These are phyloP conservation scores for Blepharisma stoltei DNA, from an alignment of 73 alveolate species.

Conservation along the genomic window DNA sequence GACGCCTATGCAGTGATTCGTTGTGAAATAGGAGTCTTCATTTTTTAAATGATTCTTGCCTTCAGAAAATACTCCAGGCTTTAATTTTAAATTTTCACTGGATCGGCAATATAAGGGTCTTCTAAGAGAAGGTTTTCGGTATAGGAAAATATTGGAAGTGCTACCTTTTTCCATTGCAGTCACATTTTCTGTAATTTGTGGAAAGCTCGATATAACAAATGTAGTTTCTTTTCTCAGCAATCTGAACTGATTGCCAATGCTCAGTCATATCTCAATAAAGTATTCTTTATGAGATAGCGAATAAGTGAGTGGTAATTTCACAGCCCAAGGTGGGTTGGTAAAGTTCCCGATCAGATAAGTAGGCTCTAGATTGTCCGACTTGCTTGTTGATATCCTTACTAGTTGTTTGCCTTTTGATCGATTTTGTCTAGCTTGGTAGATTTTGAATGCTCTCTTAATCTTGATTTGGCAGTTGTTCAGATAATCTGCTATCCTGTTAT, in stretches of 20 bases:
- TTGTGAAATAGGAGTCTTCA: background rate
- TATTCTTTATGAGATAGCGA: constrained; percentile 3
- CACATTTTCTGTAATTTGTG: background rate
- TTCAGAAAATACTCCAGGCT: background rate
- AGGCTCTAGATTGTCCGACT: background rate
- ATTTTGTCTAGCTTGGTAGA: background rate
- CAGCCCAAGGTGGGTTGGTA: background rate
- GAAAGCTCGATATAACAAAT: background rate
- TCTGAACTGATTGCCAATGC: background rate
- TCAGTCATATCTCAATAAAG: background rate
- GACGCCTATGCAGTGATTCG: background rate
- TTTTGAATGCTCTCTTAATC: too few species aligned
- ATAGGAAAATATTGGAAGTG: background rate
- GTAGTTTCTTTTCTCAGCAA: too few species aligned
- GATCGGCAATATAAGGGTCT: background rate
- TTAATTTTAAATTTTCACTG: background rate
- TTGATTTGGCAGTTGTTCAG: too few species aligned
- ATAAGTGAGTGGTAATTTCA: background rate
- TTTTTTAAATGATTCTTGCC: background rate
- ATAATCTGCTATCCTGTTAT: too few species aligned
- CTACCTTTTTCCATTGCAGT: background rate
- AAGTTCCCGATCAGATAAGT: background rate
- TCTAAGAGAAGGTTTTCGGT: background rate
- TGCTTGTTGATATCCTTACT: background rate
- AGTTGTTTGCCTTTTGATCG: background rate